Evolutionary conservation across 768 basidiomycete genomes (phyloP), one percentile per base, ranked within the genome.

Genomic region (Tricholomella constricta): DNA sequence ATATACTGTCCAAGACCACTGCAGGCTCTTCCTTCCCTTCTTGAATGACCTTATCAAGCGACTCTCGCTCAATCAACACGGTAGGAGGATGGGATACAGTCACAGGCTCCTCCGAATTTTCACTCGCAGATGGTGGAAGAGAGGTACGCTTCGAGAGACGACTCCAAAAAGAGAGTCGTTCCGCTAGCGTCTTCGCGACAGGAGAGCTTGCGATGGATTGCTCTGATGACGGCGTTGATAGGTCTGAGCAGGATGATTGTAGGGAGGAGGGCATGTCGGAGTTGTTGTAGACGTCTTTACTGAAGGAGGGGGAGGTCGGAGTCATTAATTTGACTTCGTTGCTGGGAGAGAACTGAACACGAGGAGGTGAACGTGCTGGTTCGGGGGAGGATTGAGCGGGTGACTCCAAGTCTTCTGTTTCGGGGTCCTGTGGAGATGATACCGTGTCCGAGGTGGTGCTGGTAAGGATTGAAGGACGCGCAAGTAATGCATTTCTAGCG

Each of bases 111-210:
- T 55, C 48, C 17, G 31, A 31, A 26, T 41, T 37, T 23, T 49
- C 52, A n/a, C 43, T 52, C 25, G 38, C 46, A n/a, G 56, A 44
- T 17, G 51, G 48, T 10, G 48, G 36, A n/a, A 52, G 34, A 7
- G 58, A 51, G 22, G 70, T 70, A 31, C 80, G 76, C 58, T 78
- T 82, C 9, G 85, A 81, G 17, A 85, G 65, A 45, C 79, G 76
- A 50, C 72, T 81, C 91, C 91, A 92, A 62, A 91, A 91, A 1
- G 89, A 89, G 38, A 91, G 72, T 27, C 85, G 80, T 9, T 74
- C 72, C 6, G 87, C 82, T 12, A 91, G 69, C 1, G 81, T 78
- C 61, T 84, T 87, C 37, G 82, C 79, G 9, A 91, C 73, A 7
- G 82, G 81, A 3, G 80, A 74, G 12, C 70, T 69, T n/a, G 69